Percentiles rank a stretch among this genome's conserved stretches.
These are phyloP conservation scores for Colletotrichum musicola DNA, from an alignment of 2,329 filamentous ascomycete species.

Conservation along the genomic window DNA sequence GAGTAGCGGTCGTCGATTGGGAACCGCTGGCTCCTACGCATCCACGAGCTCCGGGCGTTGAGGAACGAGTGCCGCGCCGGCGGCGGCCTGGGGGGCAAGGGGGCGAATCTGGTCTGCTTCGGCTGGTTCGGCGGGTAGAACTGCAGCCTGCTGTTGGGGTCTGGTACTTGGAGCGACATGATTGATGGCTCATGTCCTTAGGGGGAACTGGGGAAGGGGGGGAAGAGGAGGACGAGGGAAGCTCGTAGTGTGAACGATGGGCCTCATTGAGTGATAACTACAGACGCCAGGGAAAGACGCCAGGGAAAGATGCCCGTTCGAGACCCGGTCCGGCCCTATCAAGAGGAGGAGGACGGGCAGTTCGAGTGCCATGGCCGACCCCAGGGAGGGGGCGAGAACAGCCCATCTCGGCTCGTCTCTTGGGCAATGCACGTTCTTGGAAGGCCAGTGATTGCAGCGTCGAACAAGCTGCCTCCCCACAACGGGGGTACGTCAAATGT, in stretches of 20 bases:
- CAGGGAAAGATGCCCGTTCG: conserved; percentile 6
- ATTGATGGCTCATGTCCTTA: conserved; percentile 13
- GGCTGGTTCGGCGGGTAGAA: conserved; percentile 7
- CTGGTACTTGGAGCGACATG: conserved; percentile 35
- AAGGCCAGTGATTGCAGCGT: conserved; percentile 8
- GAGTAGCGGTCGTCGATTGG: conserved; percentile 9
- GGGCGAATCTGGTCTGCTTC: conserved; percentile 38
- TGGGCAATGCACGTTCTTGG: conserved; percentile 29
- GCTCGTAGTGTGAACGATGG: conserved; percentile 22
- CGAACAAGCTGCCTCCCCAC: conserved; percentile 16
- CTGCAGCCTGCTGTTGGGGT: conserved; percentile 31
- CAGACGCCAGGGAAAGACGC: conserved; percentile 21
- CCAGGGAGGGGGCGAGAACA: conserved; percentile 13
- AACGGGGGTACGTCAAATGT: conserved; percentile 17
- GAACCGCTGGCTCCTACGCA: conserved; percentile 31
- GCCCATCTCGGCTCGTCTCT: conserved; percentile 25
- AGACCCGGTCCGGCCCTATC: conserved; percentile 25
- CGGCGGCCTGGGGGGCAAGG: conserved; percentile 28
- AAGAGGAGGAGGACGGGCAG: conserved; percentile 5
- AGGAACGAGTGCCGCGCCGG: conserved; percentile 23
- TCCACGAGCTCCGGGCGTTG: conserved; percentile 35
- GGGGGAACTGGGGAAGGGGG: conserved; percentile 1
- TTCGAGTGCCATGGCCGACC: background rate
- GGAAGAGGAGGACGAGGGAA: conserved; percentile 12
- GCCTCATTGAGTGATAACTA: conserved; percentile 35